Evolutionary conservation across 306 rosid genomes (phyloP).

Genomic region (Prunus salicina): DNA sequence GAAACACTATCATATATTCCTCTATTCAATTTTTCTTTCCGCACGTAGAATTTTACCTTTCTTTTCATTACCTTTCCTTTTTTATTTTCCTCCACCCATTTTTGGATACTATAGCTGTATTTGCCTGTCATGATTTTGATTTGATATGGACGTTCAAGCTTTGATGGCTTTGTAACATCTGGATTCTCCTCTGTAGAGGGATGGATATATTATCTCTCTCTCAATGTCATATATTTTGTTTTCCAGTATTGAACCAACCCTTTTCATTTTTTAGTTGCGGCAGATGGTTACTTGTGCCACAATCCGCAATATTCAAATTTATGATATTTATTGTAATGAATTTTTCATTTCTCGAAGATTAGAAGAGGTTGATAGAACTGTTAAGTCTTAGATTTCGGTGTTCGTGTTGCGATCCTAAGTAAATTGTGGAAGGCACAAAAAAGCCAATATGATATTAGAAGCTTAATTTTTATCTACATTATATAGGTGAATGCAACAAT

Average conservation of each 20-base stretch:
- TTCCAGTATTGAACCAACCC: not conserved
- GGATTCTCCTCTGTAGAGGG: constrained; percentile 21
- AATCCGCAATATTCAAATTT: no score
- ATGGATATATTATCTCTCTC: constrained; percentile 6
- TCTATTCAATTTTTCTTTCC: constrained; percentile 33
- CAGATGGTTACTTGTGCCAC: no score
- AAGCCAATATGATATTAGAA: no score
- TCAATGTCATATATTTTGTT: not conserved
- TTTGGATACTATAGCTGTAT: constrained; percentile 47
- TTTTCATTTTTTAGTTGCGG: no score
- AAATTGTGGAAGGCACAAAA: no score
- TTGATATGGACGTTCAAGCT: constrained; percentile 27
- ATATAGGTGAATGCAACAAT: no score
- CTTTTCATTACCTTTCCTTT: not conserved
- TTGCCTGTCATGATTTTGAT: constrained; percentile 31
- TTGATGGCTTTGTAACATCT: constrained; percentile 27
- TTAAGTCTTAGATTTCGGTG: no score
- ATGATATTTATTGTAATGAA: no score
- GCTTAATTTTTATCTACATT: no score
- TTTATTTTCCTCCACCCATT: constrained; percentile 22
- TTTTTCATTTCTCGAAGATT: no score
- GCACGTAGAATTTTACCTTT: constrained; percentile 8
- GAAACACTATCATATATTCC: constrained; percentile 28
- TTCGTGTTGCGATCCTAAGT: no score
- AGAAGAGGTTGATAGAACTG: no score